A percentile compares a stretch with the other conserved stretches of the same genome.
These are phyloP conservation scores for Stellera chamaejasme DNA, from an alignment of 345 rosid genomes.

Conservation along the genomic window DNA sequence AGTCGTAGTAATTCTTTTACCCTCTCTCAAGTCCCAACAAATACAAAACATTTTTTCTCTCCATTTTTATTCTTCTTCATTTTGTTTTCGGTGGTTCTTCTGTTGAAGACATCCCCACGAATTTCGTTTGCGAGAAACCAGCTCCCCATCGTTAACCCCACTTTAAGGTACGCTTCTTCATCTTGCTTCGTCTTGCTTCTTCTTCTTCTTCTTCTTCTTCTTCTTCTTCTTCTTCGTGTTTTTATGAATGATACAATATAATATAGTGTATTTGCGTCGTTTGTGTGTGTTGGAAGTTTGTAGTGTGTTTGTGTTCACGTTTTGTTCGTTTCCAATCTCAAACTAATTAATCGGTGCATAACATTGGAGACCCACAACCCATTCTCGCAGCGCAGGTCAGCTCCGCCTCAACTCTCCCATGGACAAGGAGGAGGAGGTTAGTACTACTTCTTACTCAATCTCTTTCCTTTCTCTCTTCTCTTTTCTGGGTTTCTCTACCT, in stretches of 20 bases:
- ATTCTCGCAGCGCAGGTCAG: constrained; percentile 15
- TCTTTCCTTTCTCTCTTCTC: not conserved
- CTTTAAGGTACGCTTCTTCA: constrained; percentile 10
- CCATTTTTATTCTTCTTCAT: not conserved
- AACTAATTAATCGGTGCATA: constrained; percentile 25
- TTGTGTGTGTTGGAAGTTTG: constrained; percentile 6
- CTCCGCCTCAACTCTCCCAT: constrained; percentile 7
- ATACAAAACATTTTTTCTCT: not conserved
- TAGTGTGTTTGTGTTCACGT: constrained; percentile 18
- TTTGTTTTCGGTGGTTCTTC: too few relatives aligned
- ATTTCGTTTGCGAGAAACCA: constrained; percentile 23
- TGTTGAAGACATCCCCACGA: constrained; percentile 2
- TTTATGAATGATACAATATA: not conserved
- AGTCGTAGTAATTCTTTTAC: too few relatives aligned
- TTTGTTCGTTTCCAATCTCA: constrained; percentile 22
- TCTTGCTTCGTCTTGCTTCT: constrained; percentile 2
- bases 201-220: not conserved
- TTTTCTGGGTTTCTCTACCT: not conserved
- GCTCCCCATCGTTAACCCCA: constrained; percentile 15
- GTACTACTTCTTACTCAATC: constrained; percentile 9
- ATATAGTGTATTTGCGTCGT: not conserved
- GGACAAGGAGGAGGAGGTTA: too few relatives aligned
- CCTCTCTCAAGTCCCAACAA: not conserved
- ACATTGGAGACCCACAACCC: constrained; percentile 27
- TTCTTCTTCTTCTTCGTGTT: not conserved